Evolutionary conservation across 1,284 basidiomycete genomes (phyloP).

Genomic region (Microbotryum intermedium): DNA sequence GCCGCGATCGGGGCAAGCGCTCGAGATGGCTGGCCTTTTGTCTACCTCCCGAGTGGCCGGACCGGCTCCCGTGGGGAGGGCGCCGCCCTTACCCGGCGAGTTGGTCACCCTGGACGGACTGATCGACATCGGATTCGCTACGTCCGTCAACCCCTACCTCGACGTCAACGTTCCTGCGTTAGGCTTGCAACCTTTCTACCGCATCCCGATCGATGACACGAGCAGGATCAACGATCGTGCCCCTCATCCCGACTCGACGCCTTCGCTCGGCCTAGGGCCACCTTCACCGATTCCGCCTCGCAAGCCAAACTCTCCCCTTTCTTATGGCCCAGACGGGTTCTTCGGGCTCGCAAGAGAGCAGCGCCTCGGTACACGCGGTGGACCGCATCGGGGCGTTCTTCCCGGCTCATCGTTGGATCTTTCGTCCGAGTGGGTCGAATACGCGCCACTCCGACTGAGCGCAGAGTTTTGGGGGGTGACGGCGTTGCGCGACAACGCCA

Average conservation of each 20-base stretch:
- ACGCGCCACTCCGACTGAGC: slow-evolving; percentile 63
- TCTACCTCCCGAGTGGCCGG: not conserved
- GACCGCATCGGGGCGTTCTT: no score
- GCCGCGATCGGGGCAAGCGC: not conserved
- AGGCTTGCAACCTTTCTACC: slow-evolving; percentile 48
- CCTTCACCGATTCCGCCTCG: not conserved
- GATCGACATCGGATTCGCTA: not conserved
- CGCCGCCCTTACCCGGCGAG: not conserved
- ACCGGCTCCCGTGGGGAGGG: not conserved
- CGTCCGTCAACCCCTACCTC: not conserved
- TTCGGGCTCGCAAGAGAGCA: slow-evolving; percentile 38
- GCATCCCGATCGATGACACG: slow-evolving; percentile 66
- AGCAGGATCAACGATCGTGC: slow-evolving; percentile 66
- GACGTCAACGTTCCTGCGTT: not conserved
- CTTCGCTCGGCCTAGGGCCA: not conserved
- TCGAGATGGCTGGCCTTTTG: not conserved
- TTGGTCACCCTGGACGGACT: not conserved
- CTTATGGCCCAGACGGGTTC: slow-evolving; percentile 36
- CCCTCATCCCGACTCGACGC: not conserved
- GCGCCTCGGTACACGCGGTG: no score
- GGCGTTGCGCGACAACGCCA: slow-evolving; percentile 68
- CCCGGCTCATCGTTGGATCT: no score
- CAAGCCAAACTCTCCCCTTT: slow-evolving; percentile 30
- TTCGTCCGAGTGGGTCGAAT: slow-evolving; percentile 35
- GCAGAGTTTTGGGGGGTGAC: slow-evolving; percentile 88